These are phyloP conservation scores for Xylaria hypoxylon DNA, from an alignment of 2,329 filamentous ascomycete genomes.

Conservation along the genomic window DNA sequence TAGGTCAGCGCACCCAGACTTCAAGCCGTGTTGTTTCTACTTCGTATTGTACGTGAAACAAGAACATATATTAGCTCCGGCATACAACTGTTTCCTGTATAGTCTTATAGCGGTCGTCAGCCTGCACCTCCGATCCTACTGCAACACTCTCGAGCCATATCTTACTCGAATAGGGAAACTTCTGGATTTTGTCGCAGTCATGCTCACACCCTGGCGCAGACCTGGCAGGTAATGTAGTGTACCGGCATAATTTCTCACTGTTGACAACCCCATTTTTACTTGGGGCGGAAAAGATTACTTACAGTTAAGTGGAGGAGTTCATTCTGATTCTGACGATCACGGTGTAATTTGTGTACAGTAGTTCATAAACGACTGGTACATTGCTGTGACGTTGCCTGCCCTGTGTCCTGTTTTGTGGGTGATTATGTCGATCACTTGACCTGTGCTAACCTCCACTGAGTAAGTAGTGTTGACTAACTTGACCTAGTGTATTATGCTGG, in stretches of 20 bases:
- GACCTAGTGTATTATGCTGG: not conserved
- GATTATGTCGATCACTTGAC: constrained; percentile 4
- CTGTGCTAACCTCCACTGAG: constrained; percentile 4
- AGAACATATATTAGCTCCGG: not conserved
- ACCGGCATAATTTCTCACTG: constrained; percentile 13
- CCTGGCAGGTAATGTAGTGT: too few species aligned
- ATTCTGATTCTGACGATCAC: not conserved
- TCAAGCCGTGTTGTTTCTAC: not conserved
- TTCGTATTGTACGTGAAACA: constrained; percentile 14
- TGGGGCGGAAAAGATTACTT: constrained; percentile 11
- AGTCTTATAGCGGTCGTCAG: constrained; percentile 15
- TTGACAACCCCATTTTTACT: constrained; percentile 7
- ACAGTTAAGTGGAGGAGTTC: not conserved
- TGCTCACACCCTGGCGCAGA: constrained; percentile 19
- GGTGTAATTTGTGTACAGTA: not conserved
- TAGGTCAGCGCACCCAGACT: constrained; percentile 14
- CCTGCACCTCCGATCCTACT: constrained; percentile 32
- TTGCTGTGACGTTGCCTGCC: not conserved
- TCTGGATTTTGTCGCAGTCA: constrained; percentile 32
- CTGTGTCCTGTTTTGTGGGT: constrained; percentile 2
- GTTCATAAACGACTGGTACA: not conserved
- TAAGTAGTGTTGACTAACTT: constrained; percentile 3
- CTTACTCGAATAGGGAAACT: constrained; percentile 36
- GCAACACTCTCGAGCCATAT: constrained; percentile 23
- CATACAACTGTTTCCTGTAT: constrained; percentile 2